phyloP scores from a whole-genome alignment of 1,139 yeast species.

The Torulaspora pretoriensis region DNA sequence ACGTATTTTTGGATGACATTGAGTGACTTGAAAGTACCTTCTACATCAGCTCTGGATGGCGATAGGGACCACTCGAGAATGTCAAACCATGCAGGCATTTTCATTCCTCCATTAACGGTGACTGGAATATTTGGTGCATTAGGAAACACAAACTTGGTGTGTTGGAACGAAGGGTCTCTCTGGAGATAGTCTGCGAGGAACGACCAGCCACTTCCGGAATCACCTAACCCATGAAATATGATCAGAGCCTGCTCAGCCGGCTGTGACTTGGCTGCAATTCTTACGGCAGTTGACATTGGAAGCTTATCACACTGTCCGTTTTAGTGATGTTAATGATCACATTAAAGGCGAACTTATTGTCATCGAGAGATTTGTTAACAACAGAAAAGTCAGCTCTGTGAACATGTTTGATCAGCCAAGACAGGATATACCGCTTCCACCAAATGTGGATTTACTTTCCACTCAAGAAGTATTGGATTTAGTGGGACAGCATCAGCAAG shows the following conservation, averaged over 20 bases:
- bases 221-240: constrained; percentile 89
- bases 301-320: neutral
- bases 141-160: constrained; percentile 79
- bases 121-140: constrained; percentile 76
- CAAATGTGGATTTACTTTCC: constrained; percentile 25
- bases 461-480: constrained; percentile 25
- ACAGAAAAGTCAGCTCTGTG: neutral
- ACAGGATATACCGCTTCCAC: constrained; percentile 22
- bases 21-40: constrained; percentile 60
- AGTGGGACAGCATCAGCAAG: constrained; percentile 17
- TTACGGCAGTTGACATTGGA: constrained; percentile 37
- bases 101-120: constrained; percentile 59
- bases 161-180: constrained; percentile 46
- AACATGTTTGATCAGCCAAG: neutral
- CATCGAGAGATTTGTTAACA: neutral
- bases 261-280: constrained; percentile 36
- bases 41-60: constrained; percentile 53
- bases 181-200: constrained; percentile 57
- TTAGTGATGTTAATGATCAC: neutral
- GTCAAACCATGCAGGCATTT: constrained; percentile 89
- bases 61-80: constrained; percentile 51
- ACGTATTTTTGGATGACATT: constrained; percentile 51
- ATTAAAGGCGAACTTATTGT: neutral
- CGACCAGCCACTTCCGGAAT: constrained; percentile 84
- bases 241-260: constrained; percentile 66